Evolutionary conservation across 129 eudicot genomes (phyloP), one percentile per base, ranked within the genome.

Genomic region (Rutidosis leptorrhynchoides): DNA sequence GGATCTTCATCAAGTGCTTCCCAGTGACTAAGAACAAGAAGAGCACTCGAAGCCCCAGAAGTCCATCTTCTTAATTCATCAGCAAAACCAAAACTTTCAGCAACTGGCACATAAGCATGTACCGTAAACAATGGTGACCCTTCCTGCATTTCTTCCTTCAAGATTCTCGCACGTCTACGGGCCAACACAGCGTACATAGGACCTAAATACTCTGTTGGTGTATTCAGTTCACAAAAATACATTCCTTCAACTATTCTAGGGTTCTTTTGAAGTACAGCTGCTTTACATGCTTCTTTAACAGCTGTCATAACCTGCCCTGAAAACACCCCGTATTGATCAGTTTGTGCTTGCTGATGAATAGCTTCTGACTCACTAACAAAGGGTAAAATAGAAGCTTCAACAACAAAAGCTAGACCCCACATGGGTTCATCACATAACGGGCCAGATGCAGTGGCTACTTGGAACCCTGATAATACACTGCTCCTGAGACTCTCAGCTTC

Each of bases 81-180:
- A 17, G 93, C 88, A 66, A 93, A 89, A 16, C 99, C 99, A 32
- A 93, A 86, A 73, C 96, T 89, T 35, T 93, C 99, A 10, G 99
- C 80, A 64, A 93, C 96, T 17, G 96, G 99, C n/a, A 93, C 83
- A 64, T 93, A 93, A 0, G 99, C 95, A 73, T 93, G 99, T 7
- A 93, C 99, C 0, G 90, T 85, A 72, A 94, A 94, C 75, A 94
- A 67, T 2, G 99, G 81, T 9, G 99, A 94, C 10, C 97, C 93
- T 89, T 94, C 99, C 32, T 84, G 92, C 99, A 94, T 92, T 79
- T 88, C 97, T 68, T 94, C 99, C 78, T 93, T 93, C 65, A 94
- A 73, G 1, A 89, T 81, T 33, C 85, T 67, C 15, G 99, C 99
- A 14, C 97, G 85, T 64, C 99, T 84, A 3, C 99, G 81, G 32